Base-by-base conservation (phyloP, 2,329 filamentous ascomycete genomes). In the Pseudocercospora fijiensis region DNA sequence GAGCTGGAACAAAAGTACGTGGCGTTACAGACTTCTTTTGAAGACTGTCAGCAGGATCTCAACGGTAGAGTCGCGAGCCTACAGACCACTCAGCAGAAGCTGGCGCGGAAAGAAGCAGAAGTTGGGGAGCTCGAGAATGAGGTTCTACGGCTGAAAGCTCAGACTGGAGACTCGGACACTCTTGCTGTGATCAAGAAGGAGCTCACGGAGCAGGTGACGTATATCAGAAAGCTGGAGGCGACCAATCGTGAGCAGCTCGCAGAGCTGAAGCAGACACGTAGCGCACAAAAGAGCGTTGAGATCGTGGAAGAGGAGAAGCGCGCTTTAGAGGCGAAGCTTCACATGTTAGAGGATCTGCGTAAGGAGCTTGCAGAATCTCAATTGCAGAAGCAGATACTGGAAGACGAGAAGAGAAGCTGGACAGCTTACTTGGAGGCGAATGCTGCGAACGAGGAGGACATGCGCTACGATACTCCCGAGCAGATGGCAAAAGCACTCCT, bases 271-370 rank as follows among this genome's bases (percentile, higher is more conserved):
- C 89, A 92, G 69, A 83, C 96, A 41, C 88, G 92, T 13, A 90
- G 92, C 69, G 80, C 89, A 3, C 88, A 92, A 75, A 94, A 91
- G 78, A 91, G 90, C n/a, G 88, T 96, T 1, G 91, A 96, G 73
- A 86, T 99, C 1, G 90, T 98, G 0, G 92, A 99, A 75, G 95
- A 99, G 76, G 92, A 99, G 80, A 98, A 98, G 81, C 84, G 91
- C 66, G 86, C 87, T 0, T 79, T 99, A 22, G 89, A 95, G 76
- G 87, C 88, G 30, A 91, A 88, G 73, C 76, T 99, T 1, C 87
- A 91, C 65, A 82, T 89, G 41, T 89, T 94, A 76, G 87, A 91
- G 62, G 83, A 86, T 11, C 73, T 96, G 9, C 87, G 95, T 72
- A 82, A 85, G 27, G 90, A 97, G 73, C 82, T 98, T 11, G 84